Percentiles rank a stretch among this genome's conserved stretches.
These are phyloP conservation scores for Oryza glaberrima DNA, from an alignment of 176 grass and related monocot species.

Conservation along the genomic window DNA sequence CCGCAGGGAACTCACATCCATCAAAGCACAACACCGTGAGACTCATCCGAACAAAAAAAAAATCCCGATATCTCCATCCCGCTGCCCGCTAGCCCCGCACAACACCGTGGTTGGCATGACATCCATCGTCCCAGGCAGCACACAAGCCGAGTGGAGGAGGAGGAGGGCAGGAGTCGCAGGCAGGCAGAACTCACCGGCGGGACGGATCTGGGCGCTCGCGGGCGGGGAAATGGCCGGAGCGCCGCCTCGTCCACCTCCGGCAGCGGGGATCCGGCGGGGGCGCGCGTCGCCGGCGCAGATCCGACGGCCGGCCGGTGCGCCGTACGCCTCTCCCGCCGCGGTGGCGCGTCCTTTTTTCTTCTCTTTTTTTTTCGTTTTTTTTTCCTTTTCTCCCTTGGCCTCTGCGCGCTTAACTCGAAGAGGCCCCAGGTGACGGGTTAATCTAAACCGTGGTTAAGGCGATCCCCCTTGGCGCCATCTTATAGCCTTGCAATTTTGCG, in stretches of 20 bases:
- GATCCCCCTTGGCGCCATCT: neutral
- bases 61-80: neutral
- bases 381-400: conserved; percentile 1
- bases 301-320: conserved; percentile 39
- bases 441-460: conserved; percentile 55
- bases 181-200: conserved; percentile 41
- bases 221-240: conserved; percentile 29
- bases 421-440: conserved; percentile 59
- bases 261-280: conserved; percentile 18
- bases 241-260: conserved; percentile 31
- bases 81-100: neutral
- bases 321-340: conserved; percentile 43
- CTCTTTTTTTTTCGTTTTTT: neutral
- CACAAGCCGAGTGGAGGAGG: conserved; percentile 17
- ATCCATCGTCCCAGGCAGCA: neutral
- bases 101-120: neutral
- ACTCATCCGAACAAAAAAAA: no score
- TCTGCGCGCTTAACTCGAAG: conserved; percentile 43
- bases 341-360: conserved; percentile 24
- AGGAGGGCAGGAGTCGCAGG: neutral
- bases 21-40: neutral
- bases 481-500: conserved; percentile 41
- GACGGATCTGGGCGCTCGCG: conserved; percentile 42
- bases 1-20: conserved; percentile 20
- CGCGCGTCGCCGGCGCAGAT: conserved; percentile 33